Conservation (phyloP, 2,329 filamentous ascomycete genomes). For the Didymella keratinophila region DNA sequence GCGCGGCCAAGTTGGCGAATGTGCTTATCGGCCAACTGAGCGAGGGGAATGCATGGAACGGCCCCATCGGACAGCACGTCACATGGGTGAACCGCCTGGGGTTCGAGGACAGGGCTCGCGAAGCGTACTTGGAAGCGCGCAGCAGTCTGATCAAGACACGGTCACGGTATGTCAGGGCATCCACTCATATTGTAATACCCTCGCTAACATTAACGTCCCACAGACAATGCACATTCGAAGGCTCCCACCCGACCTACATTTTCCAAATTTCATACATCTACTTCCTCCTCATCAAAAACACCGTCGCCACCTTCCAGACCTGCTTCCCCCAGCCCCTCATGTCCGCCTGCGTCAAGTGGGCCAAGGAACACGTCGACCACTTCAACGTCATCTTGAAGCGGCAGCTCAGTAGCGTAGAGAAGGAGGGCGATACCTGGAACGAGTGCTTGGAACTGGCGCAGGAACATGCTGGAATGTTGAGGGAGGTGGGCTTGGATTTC, state of each 20-base stretch:
- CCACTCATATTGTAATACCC: too few species aligned
- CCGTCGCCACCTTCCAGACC: slow-evolving; percentile 83
- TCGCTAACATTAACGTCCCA: too few species aligned
- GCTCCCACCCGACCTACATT: slow-evolving; percentile 90
- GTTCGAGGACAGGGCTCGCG: slow-evolving; percentile 87
- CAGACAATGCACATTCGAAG: slow-evolving; percentile 94
- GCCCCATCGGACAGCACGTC: slow-evolving; percentile 81
- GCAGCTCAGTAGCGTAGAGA: slow-evolving; percentile 86
- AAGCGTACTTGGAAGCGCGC: slow-evolving; percentile 83
- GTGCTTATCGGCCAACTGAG: slow-evolving; percentile 80
- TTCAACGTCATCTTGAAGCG: slow-evolving; percentile 85
- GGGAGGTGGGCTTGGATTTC: slow-evolving; percentile 90
- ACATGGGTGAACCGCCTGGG: slow-evolving; percentile 85
- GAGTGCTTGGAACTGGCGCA: slow-evolving; percentile 84
- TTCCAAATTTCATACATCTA: slow-evolving; percentile 96
- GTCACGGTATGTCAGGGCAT: slow-evolving; percentile 67
- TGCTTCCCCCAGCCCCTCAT: slow-evolving; percentile 83
- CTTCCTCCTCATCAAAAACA: slow-evolving; percentile 93
- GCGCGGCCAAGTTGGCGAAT: slow-evolving; percentile 77
- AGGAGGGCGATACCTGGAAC: slow-evolving; percentile 76
- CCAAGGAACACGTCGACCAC: slow-evolving; percentile 90
- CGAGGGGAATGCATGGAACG: slow-evolving; percentile 77
- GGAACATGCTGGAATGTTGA: slow-evolving; percentile 79
- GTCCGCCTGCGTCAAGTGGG: slow-evolving; percentile 96
- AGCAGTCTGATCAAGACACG: slow-evolving; percentile 80